Evolutionary conservation across 768 basidiomycete genomes (phyloP), one percentile per base, ranked within the genome.

Genomic region (Rhizopogon roseolus): DNA sequence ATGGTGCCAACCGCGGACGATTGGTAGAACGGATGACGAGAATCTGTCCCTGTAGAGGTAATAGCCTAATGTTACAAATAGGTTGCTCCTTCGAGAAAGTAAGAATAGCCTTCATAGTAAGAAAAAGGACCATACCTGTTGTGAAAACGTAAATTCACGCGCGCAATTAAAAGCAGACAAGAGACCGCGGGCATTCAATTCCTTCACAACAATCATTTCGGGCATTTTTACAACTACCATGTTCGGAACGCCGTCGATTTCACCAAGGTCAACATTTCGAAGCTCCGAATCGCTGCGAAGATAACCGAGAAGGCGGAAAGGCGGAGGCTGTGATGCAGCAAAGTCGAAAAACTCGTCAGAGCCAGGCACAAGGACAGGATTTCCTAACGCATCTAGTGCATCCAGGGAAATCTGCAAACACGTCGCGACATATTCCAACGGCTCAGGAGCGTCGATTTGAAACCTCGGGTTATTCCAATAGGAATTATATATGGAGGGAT

Each of bases 11-110:
- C 16, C 25, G 46, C 34, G 60, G 57, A 37, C 63, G 60, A 39
- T 60, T 63, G 44, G 78, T 57, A 4, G 71, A 68, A 36, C 84
- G 81, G 43, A 82, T 71, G 50, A 82, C 70, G 19, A 85, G 67
- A 11, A 85, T 64, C 50, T 80, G 73, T 8, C 70, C 66, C 61
- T 85, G 82, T 13, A 69, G 65, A 2, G 82, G 81, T 36, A 83
- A 62, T 25, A 78, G 71, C 29, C 81, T 77, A 46, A 81, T 66
- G n/a, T 75, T 78, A 52, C 72, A 74, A 54, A 86, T 79, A 22
- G 69, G 67, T 59, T 81, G 77, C 27, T 68, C 66, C 81, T 81
- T 53, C 25, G 29, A 28, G 19, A 51, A 50, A 61, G 37, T 56
- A 14, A 45, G 32, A 55, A 8, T 9, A 36, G 22, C 22, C 34